A percentile compares a stretch with the other conserved stretches of the same genome.
Evolutionary conservation across 2,329 filamentous ascomycete genomes (phyloP).

Genomic region (Escovopsis sp.): DNA sequence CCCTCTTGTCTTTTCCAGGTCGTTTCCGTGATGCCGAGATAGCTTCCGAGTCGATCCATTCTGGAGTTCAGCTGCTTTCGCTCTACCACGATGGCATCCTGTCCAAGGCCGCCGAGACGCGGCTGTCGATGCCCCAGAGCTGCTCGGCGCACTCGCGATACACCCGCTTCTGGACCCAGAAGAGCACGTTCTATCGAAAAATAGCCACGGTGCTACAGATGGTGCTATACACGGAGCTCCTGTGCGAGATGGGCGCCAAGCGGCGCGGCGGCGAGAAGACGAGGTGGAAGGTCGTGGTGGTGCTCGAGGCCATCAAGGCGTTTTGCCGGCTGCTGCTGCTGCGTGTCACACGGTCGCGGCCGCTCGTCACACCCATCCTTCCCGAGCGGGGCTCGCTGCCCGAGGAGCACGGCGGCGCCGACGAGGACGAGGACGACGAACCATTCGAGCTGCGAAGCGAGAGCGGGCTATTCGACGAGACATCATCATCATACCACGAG

Average conservation of each 20-base stretch:
- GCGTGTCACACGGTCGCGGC: slow-evolving; percentile 67
- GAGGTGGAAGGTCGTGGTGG: slow-evolving; percentile 74
- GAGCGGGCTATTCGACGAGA: slow-evolving; percentile 29
- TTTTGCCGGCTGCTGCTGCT: slow-evolving; percentile 68
- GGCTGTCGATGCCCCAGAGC: slow-evolving; percentile 38
- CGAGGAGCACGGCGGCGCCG: slow-evolving; percentile 29
- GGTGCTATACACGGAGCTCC: slow-evolving; percentile 83
- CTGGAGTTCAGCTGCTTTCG: slow-evolving; percentile 75
- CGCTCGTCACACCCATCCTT: slow-evolving; percentile 67
- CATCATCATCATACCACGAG: slow-evolving; percentile 14
- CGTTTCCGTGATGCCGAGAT: slow-evolving; percentile 87
- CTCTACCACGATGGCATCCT: slow-evolving; percentile 88
- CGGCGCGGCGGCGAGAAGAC: slow-evolving; percentile 63
- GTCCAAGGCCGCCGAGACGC: slow-evolving; percentile 41
- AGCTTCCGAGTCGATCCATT: slow-evolving; percentile 83
- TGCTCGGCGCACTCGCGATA: slow-evolving; percentile 48
- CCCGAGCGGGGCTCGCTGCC: slow-evolving; percentile 75
- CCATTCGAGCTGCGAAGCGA: slow-evolving; percentile 25
- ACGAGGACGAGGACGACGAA: slow-evolving; percentile 29
- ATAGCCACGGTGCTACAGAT: slow-evolving; percentile 75
- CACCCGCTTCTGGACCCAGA: slow-evolving; percentile 50
- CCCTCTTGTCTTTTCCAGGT: slow-evolving; percentile 27
- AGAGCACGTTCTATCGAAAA: slow-evolving; percentile 58
- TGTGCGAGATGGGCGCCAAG: slow-evolving; percentile 97
- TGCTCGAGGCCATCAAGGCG: slow-evolving; percentile 78